Percentiles rank a stretch among this genome's conserved stretches.
These are phyloP conservation scores for Gymnopilus dilepis DNA, from an alignment of 768 basidiomycete genomes.

Conservation along the genomic window DNA sequence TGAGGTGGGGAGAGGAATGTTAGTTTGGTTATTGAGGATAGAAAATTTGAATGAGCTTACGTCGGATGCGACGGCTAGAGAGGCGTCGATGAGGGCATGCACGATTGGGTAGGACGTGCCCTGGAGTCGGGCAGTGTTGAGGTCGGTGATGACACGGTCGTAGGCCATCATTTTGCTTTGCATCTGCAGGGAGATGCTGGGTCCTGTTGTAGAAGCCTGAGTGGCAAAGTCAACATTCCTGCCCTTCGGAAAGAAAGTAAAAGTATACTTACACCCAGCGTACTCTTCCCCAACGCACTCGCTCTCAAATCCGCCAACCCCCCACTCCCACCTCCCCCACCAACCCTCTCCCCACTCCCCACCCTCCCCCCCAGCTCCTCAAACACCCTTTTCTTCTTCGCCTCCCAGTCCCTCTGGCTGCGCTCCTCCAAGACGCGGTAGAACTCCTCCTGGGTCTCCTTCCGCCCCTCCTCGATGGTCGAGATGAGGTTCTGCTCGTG, in stretches of 20 bases:
- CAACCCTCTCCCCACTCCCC: slow-evolving; percentile 51
- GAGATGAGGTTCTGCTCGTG: slow-evolving; percentile 95
- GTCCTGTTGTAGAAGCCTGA: slow-evolving; percentile 43
- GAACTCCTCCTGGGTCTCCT: slow-evolving; percentile 85
- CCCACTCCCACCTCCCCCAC: slow-evolving; percentile 35
- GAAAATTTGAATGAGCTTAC: slow-evolving; percentile 52
- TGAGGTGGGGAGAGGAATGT: neutral
- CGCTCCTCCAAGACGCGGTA: slow-evolving; percentile 80
- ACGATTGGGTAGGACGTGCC: slow-evolving; percentile 79
- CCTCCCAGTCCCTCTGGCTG: slow-evolving; percentile 85
- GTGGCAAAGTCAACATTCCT: neutral
- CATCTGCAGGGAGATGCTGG: slow-evolving; percentile 75
- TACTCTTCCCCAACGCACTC: slow-evolving; percentile 60
- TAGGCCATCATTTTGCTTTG: slow-evolving; percentile 97
- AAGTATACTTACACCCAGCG: neutral
- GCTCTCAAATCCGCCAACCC: slow-evolving; percentile 66
- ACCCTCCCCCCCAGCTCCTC: slow-evolving; percentile 84
- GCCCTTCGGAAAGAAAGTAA: neutral
- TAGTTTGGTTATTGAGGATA: neutral
- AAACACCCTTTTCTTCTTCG: slow-evolving; percentile 86
- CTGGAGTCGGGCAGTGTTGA: slow-evolving; percentile 76
- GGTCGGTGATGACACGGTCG: slow-evolving; percentile 77
- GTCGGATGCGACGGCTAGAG: slow-evolving; percentile 61
- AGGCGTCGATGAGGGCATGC: slow-evolving; percentile 72
- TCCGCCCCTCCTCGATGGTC: slow-evolving; percentile 88